These are phyloP conservation scores for Chimonanthus salicifolius DNA, from an alignment of 164 flowering plant genomes.

Conservation along the genomic window DNA sequence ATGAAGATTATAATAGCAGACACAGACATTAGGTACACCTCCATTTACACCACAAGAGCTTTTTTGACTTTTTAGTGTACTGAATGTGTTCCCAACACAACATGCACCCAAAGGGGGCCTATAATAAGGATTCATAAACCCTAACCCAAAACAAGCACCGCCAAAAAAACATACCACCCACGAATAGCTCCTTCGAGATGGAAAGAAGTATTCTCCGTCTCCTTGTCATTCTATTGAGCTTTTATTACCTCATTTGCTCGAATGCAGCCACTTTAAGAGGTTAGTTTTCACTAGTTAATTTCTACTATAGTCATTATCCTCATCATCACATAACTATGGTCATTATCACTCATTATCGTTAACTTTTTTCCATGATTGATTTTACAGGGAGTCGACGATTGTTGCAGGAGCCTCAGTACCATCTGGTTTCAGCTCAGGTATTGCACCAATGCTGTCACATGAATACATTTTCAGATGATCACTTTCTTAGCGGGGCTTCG, in stretches of 20 bases:
- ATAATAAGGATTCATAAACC: not conserved
- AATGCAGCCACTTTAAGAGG: constrained; percentile 10
- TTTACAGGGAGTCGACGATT: constrained; percentile 8
- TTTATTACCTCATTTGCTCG: constrained; percentile 4
- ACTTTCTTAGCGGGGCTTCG: too few species aligned
- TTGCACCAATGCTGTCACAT: not conserved
- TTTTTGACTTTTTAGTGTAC: constrained; percentile 1
- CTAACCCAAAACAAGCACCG: too few species aligned
- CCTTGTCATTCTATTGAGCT: constrained; percentile 9
- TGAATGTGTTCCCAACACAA: constrained; percentile 3
- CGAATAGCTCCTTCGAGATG: not conserved
- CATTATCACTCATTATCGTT: not conserved
- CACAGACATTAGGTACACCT: not conserved
- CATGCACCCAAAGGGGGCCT: not conserved
- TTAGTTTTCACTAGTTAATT: not conserved
- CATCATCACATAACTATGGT: not conserved
- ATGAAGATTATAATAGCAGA: not conserved
- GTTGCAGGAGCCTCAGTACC: not conserved
- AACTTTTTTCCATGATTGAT: not conserved
- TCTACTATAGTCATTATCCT: not conserved
- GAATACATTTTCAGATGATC: not conserved
- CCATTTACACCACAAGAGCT: not conserved
- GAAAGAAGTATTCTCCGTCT: constrained; percentile 6
- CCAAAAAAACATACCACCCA: too few species aligned
- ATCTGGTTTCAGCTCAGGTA: constrained; percentile 9